A percentile compares a stretch with the other conserved stretches of the same genome.
phyloP scores from a whole-genome alignment of 108 stramenopile genomes.

The Nitzschia putrida region DNA sequence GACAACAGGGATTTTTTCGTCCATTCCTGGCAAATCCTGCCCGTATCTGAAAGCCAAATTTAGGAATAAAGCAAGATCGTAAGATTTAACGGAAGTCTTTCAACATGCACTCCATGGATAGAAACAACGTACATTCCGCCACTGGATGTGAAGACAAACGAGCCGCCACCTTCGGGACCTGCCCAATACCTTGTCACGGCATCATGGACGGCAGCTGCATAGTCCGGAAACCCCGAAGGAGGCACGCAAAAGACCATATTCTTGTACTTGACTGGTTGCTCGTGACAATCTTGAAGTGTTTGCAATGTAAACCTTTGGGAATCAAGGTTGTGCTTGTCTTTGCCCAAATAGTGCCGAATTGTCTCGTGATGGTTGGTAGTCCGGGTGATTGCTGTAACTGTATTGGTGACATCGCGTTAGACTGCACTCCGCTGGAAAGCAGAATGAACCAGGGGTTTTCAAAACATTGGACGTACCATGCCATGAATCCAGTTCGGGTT shows the following conservation, averaged over 20 bases:
- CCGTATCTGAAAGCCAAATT: neutral
- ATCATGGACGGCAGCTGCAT: slow-evolving; percentile 60
- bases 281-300: neutral
- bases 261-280: slow-evolving; percentile 42
- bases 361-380: slow-evolving; percentile 58
- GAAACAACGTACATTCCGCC: slow-evolving; percentile 68
- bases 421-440: neutral
- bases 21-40: neutral
- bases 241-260: slow-evolving; percentile 91
- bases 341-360: slow-evolving; percentile 35
- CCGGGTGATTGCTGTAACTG: slow-evolving; percentile 82
- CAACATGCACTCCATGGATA: neutral
- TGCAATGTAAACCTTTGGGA: neutral
- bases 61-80: no score
- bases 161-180: slow-evolving; percentile 52
- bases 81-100: no score
- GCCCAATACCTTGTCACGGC: slow-evolving; percentile 55
- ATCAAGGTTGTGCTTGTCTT: slow-evolving; percentile 32
- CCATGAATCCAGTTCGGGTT: slow-evolving; percentile 46
- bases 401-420: neutral
- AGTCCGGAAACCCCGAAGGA: slow-evolving; percentile 86
- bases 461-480: slow-evolving; percentile 28
- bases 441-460: neutral
- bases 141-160: slow-evolving; percentile 83
- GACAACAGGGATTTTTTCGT: slow-evolving; percentile 47